A percentile compares a stretch with the other conserved stretches of the same genome.
These are phyloP conservation scores for Rhodotorula sp. DNA, from an alignment of 1,284 basidiomycete genomes.

Conservation along the genomic window DNA sequence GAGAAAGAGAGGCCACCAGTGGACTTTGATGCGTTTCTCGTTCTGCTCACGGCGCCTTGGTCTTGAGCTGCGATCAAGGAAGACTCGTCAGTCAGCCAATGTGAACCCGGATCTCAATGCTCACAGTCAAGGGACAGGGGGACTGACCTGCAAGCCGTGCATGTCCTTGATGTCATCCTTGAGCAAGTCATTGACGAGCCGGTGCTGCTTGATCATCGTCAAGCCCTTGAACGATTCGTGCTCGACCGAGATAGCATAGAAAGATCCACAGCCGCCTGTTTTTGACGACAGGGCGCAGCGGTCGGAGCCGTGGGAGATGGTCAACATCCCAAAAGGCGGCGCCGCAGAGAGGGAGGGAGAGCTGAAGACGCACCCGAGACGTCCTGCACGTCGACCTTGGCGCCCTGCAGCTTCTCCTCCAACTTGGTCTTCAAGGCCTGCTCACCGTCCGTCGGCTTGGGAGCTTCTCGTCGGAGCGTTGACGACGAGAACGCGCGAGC, in stretches of 20 bases:
- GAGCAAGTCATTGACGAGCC: slow-evolving; percentile 79
- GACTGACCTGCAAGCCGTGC: slow-evolving; percentile 84
- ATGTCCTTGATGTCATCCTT: slow-evolving; percentile 88
- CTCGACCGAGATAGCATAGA: slow-evolving; percentile 89
- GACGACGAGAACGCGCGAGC: slow-evolving; percentile 3
- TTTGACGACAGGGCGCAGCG: not conserved
- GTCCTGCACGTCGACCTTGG: slow-evolving; percentile 70
- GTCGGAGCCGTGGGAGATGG: not conserved
- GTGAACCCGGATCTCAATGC: not conserved
- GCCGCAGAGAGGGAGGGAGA: too few species aligned
- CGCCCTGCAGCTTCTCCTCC: slow-evolving; percentile 45
- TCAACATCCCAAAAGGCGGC: not conserved
- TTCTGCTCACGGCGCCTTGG: slow-evolving; percentile 3
- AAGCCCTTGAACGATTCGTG: slow-evolving; percentile 82
- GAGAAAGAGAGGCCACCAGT: not conserved
- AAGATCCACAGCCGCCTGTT: slow-evolving; percentile 88
- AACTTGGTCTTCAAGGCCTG: slow-evolving; percentile 69
- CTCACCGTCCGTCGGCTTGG: slow-evolving; percentile 62
- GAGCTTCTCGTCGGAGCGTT: not conserved
- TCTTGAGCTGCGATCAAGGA: slow-evolving; percentile 10
- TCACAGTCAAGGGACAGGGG: not conserved
- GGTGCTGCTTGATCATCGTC: slow-evolving; percentile 87
- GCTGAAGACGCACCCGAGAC: slow-evolving; percentile 67
- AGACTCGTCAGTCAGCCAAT: too few species aligned
- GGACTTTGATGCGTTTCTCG: too few species aligned